These are phyloP conservation scores for Microthlaspi erraticum DNA, from an alignment of 345 rosid genomes.

Conservation along the genomic window DNA sequence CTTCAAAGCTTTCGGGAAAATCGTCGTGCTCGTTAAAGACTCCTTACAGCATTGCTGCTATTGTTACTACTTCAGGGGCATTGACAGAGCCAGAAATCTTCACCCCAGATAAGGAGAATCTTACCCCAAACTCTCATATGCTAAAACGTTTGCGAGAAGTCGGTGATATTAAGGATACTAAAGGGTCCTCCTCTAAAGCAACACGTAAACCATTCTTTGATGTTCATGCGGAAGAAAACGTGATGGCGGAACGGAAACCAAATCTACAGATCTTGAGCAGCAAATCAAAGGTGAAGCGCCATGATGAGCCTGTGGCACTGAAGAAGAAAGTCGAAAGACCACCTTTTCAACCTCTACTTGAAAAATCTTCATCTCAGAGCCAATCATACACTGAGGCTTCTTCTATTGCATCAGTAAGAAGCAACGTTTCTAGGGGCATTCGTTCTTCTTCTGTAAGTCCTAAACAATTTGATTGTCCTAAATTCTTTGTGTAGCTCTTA, in stretches of 20 bases:
- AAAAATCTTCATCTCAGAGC: constrained; percentile 43
- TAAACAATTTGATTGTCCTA: neutral
- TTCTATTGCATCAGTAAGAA: constrained; percentile 42
- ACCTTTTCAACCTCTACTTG: constrained; percentile 62
- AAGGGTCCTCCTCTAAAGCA: constrained; percentile 44
- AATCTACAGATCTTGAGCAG: constrained; percentile 30
- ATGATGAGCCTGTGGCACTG: constrained; percentile 33
- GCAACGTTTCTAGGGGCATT: constrained; percentile 41
- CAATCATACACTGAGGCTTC: constrained; percentile 44
- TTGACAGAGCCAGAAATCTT: constrained; percentile 58
- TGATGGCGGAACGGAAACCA: constrained; percentile 46
- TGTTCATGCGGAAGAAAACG: constrained; percentile 45
- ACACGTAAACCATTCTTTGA: constrained; percentile 46
- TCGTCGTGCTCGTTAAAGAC: constrained; percentile 28
- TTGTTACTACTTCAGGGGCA: constrained; percentile 20
- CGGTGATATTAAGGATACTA: constrained; percentile 48
- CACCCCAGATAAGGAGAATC: constrained; percentile 86
- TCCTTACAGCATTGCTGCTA: constrained; percentile 14
- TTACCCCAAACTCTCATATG: constrained; percentile 60
- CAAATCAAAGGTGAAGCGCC: constrained; percentile 47
- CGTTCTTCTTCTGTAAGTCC: constrained; percentile 57
- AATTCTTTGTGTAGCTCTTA: constrained; percentile 4
- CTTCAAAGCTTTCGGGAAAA: constrained; percentile 28
- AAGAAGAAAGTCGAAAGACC: constrained; percentile 53
- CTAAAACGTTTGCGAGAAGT: constrained; percentile 55